These are phyloP conservation scores for Umbelopsis sp. DNA, from an alignment of 371 early-diverging fungal genomes.

Conservation along the genomic window DNA sequence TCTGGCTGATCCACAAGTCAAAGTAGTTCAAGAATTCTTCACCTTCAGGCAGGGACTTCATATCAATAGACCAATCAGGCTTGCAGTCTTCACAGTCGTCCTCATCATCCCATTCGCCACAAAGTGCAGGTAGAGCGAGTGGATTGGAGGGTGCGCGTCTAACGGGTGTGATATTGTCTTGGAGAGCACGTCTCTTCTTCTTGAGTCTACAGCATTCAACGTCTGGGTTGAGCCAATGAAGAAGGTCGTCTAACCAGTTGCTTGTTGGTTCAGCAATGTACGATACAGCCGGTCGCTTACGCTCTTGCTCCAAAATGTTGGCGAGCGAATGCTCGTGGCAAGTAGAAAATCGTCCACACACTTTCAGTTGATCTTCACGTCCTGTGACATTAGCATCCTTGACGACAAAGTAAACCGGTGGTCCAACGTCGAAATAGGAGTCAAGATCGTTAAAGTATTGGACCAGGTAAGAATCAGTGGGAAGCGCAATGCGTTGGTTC, in stretches of 20 bases:
- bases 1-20: slow-evolving; percentile 58
- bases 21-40: slow-evolving; percentile 59
- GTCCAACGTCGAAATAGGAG: slow-evolving; percentile 68
- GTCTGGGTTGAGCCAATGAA: slow-evolving; percentile 69
- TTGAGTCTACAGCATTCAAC: slow-evolving; percentile 63
- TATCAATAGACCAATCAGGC: slow-evolving; percentile 56
- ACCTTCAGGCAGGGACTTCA: slow-evolving; percentile 66
- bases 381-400: slow-evolving; percentile 56
- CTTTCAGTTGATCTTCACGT: slow-evolving; percentile 52
- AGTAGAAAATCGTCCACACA: slow-evolving; percentile 68
- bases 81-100: slow-evolving; percentile 60
- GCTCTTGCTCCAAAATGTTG: slow-evolving; percentile 71
- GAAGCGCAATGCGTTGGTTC: slow-evolving; percentile 75
- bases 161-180: background rate
- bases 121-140: slow-evolving; percentile 34
- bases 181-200: slow-evolving; percentile 25
- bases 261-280: slow-evolving; percentile 73
- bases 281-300: slow-evolving; percentile 65
- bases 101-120: slow-evolving; percentile 60
- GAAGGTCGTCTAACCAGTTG: slow-evolving; percentile 76
- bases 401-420: slow-evolving; percentile 81
- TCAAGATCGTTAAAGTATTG: slow-evolving; percentile 73
- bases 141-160: background rate
- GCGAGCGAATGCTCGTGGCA: slow-evolving; percentile 63
- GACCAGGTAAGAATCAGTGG: slow-evolving; percentile 73